Percentiles rank a stretch among this genome's conserved stretches.
Conservation (phyloP, 2,329 filamentous ascomycete species). For the Diaporthe nobilis region DNA sequence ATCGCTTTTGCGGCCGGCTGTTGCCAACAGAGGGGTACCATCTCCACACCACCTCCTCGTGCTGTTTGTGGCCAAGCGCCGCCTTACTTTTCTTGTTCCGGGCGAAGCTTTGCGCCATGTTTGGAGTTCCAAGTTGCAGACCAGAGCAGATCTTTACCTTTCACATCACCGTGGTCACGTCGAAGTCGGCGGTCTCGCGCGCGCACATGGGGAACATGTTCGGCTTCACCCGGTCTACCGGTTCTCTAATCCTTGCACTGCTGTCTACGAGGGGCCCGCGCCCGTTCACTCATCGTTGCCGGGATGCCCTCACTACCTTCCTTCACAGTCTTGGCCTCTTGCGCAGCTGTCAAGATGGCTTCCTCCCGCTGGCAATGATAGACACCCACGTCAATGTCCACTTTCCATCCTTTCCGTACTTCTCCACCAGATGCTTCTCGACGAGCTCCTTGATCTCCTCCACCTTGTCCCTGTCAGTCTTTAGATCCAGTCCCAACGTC, state of each 20-base stretch:
- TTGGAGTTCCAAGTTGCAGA: not conserved
- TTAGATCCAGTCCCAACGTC: constrained; percentile 57
- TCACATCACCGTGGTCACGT: not conserved
- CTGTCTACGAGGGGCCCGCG: not conserved
- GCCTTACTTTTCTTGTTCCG: not conserved
- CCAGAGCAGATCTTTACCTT: constrained; percentile 24
- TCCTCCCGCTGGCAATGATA: constrained; percentile 47
- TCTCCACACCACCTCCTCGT: constrained; percentile 14
- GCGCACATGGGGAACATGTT: not conserved
- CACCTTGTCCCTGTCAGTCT: constrained; percentile 50
- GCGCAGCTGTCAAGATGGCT: constrained; percentile 35
- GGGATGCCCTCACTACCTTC: not conserved
- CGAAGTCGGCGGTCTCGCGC: constrained; percentile 10
- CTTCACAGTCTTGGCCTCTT: not conserved
- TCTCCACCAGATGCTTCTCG: constrained; percentile 55
- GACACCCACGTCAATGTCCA: constrained; percentile 55
- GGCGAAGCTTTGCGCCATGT: constrained; percentile 18
- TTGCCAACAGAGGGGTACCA: constrained; percentile 9
- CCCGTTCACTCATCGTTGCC: not conserved
- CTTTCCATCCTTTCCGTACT: constrained; percentile 51
- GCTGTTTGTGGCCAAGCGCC: constrained; percentile 31
- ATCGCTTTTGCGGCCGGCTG: constrained; percentile 9
- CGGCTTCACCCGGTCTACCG: constrained; percentile 21
- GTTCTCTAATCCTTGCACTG: constrained; percentile 1
- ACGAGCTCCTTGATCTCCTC: constrained; percentile 56